A percentile compares a stretch with the other conserved stretches of the same genome.
Conservation (phyloP, 2,329 filamentous ascomycete genomes). For the Aurifilum marmelostoma region DNA sequence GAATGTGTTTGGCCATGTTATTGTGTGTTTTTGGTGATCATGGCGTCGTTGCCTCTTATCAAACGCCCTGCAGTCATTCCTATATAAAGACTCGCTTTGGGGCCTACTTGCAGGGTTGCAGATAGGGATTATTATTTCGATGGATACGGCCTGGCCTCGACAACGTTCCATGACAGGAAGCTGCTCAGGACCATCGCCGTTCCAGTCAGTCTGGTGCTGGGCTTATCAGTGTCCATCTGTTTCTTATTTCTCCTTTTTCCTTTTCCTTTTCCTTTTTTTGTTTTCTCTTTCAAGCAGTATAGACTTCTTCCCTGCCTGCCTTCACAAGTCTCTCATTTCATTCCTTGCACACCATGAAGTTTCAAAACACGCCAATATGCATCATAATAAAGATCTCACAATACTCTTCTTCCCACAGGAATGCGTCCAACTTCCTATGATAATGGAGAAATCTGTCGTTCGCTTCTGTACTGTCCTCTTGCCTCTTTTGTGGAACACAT, state of each 20-base stretch:
- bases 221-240: too few relatives aligned
- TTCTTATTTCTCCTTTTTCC: too few relatives aligned
- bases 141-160: not conserved
- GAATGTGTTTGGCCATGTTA: not conserved
- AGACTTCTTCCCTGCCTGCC: too few relatives aligned
- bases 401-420: not conserved
- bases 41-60: not conserved
- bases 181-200: not conserved
- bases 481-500: not conserved
- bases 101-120: not conserved
- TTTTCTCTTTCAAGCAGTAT: too few relatives aligned
- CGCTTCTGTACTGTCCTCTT: too few relatives aligned
- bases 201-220: not conserved
- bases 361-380: not conserved
- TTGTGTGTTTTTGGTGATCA: not conserved
- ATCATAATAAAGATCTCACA: not conserved
- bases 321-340: not conserved
- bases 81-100: not conserved
- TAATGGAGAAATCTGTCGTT: not conserved
- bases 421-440: not conserved
- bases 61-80: not conserved
- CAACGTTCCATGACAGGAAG: not conserved
- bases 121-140: not conserved
- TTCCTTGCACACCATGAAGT: not conserved
- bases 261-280: too few relatives aligned